Conservation (phyloP, 805 yeast genomes). For the Wickerhamomyces ciferrii region DNA sequence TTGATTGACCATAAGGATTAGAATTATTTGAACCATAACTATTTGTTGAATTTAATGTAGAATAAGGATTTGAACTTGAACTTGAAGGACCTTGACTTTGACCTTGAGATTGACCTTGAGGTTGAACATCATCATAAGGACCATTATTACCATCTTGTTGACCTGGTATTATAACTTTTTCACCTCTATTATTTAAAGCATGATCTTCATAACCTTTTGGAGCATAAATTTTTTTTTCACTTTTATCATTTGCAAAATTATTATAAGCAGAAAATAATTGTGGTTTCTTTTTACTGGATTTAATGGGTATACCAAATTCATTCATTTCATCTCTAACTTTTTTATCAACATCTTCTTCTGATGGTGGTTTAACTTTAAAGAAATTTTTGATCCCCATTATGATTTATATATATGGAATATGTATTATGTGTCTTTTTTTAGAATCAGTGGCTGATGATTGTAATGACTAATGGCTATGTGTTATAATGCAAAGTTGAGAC, state of each 20-base stretch:
- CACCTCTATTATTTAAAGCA: conserved; percentile 15
- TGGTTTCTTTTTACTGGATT: conserved; percentile 28
- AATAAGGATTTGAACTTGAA: neutral
- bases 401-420: neutral
- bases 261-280: conserved; percentile 44
- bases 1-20: neutral
- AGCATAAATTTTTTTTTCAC: conserved; percentile 29
- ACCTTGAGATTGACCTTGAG: no score
- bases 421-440: neutral
- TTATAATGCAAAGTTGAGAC: neutral
- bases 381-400: conserved; percentile 44
- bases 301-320: conserved; percentile 37
- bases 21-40: neutral
- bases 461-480: neutral
- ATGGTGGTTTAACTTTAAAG: conserved; percentile 40
- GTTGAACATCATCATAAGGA: neutral
- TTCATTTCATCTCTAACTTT: conserved; percentile 35
- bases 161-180: conserved; percentile 3
- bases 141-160: neutral
- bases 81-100: neutral
- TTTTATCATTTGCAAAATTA: conserved; percentile 37
- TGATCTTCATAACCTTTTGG: conserved; percentile 32
- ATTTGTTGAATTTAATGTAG: neutral
- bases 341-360: conserved; percentile 36
- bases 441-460: no score